These are phyloP conservation scores for Clonostachys rosea DNA, from an alignment of 2,329 filamentous ascomycete species.

Conservation along the genomic window DNA sequence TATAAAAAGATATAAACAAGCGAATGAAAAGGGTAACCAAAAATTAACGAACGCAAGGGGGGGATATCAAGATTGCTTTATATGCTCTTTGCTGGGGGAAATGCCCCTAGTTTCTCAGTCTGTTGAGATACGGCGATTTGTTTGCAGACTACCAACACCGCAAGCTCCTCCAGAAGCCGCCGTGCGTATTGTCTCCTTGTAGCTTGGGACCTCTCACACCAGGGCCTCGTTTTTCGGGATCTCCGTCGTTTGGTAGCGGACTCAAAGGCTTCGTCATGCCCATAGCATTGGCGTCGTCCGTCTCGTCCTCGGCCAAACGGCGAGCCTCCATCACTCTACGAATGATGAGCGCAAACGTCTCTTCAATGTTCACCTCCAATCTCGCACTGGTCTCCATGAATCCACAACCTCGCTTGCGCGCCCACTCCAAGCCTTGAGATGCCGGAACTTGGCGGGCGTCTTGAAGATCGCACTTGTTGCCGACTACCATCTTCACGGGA, in stretches of 20 bases:
- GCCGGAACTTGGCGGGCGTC: slow-evolving; percentile 65
- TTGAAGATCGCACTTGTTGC: slow-evolving; percentile 82
- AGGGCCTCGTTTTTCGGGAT: slow-evolving; percentile 37
- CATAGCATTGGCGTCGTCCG: slow-evolving; percentile 37
- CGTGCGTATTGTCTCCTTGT: slow-evolving; percentile 33
- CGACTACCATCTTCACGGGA: slow-evolving; percentile 78
- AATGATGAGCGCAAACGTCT: slow-evolving; percentile 74
- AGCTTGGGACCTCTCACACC: slow-evolving; percentile 37
- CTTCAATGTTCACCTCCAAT: slow-evolving; percentile 83
- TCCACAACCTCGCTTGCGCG: slow-evolving; percentile 65
- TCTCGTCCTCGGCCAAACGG: slow-evolving; percentile 40
- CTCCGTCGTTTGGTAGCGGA: slow-evolving; percentile 36
- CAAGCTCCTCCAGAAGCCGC: slow-evolving; percentile 51
- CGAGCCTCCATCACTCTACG: slow-evolving; percentile 57
- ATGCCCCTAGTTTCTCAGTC: too few species aligned
- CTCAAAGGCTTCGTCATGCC: slow-evolving; percentile 56
- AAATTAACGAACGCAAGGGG: too few species aligned
- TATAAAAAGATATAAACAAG: too few species aligned
- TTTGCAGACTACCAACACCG: slow-evolving; percentile 44
- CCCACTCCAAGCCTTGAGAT: slow-evolving; percentile 71
- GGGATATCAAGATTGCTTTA: too few species aligned
- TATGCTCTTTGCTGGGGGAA: too few species aligned
- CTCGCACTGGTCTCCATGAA: slow-evolving; percentile 89
- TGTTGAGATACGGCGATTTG: too few species aligned
- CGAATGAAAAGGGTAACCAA: too few species aligned